These are phyloP conservation scores for Aspergillus mulundensis DNA, from an alignment of 495 filamentous ascomycete genomes.

Conservation along the genomic window DNA sequence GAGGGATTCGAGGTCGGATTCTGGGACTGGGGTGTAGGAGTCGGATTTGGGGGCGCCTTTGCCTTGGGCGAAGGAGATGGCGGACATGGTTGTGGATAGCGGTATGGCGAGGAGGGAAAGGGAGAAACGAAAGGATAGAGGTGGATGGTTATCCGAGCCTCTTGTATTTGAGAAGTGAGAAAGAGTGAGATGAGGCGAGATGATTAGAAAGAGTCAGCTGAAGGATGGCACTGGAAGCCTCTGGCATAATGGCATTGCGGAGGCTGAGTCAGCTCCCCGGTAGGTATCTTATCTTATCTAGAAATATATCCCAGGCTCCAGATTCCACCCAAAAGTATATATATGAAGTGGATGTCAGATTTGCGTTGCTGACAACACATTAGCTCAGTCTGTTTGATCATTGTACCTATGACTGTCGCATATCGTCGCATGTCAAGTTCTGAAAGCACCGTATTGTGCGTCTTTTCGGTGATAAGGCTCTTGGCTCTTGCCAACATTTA, in stretches of 20 bases:
- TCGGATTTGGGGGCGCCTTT: conserved; percentile 25
- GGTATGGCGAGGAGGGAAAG: background rate
- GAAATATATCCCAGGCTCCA: too few relatives aligned
- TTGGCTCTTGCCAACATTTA: too few relatives aligned
- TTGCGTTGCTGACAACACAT: too few relatives aligned
- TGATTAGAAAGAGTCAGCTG: conserved; percentile 9
- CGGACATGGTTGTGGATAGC: conserved; percentile 22
- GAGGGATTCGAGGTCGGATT: conserved; percentile 73
- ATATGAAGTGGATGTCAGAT: too few relatives aligned
- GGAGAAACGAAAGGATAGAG: background rate
- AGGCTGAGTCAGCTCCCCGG: conserved; percentile 27
- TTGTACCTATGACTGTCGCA: too few relatives aligned
- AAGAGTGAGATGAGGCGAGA: background rate
- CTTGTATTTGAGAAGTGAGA: background rate
- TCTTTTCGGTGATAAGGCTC: too few relatives aligned
- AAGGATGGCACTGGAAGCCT: conserved; percentile 25
- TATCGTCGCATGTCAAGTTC: too few relatives aligned
- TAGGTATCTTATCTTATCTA: too few relatives aligned
- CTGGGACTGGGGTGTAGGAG: conserved; percentile 54
- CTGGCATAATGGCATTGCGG: conserved; percentile 37
- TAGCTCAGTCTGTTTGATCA: too few relatives aligned
- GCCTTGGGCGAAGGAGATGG: conserved; percentile 29
- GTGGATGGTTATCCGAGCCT: background rate
- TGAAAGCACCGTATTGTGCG: too few relatives aligned
- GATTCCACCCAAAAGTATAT: background rate